Evolutionary conservation across 2,329 filamentous ascomycete species (phyloP), one percentile per base, ranked within the genome.

Genomic region (Juglanconis oblonga): DNA sequence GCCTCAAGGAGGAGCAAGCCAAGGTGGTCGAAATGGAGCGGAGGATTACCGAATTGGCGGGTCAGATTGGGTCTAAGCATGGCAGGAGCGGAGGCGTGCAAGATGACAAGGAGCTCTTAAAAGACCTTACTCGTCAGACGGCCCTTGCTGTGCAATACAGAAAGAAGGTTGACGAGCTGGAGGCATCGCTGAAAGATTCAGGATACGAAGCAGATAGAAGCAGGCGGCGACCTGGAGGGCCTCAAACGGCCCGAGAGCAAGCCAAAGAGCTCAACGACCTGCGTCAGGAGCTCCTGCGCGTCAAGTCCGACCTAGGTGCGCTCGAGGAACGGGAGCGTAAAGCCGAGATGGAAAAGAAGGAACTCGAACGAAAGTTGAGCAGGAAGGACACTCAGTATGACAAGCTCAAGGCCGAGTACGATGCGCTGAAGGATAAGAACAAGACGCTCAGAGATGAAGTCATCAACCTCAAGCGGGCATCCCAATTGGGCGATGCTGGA

Each of bases 1-100:
- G 86, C 67, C 80, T 94, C 40, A 82, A 82, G 62, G 84, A 89
- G 61, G 89, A 92, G 69, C 86, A 88, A 64, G 80, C 82, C 63
- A 88, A 83, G 68, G 85, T 88, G 32, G 75, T 80, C 35, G 74
- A 79, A 57, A 86, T 91, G 77, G 89, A 92, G 70, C 77, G 79
- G 61, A 81, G 79, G 67, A 80, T 88, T 55, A 77, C 81, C 2
- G 81, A 88, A 58, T 77, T 90, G 61, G 82, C 86, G 56, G 77
- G 80, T 5, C 81, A 87, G 62, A 81, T 88, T 59, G 69, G 76
- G 0, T 70, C 74, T 1, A 70, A 70, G 31, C 73, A 71, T 44
- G 70, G 68, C 57, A 72, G 73, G 33, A 74, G 73, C 6, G 71
- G 69, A 9, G 77, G 77, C 13, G 44, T 29, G 33, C 72, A 76